phyloP scores from a whole-genome alignment of 805 yeast genomes.

The Lachancea dasiensis region DNA sequence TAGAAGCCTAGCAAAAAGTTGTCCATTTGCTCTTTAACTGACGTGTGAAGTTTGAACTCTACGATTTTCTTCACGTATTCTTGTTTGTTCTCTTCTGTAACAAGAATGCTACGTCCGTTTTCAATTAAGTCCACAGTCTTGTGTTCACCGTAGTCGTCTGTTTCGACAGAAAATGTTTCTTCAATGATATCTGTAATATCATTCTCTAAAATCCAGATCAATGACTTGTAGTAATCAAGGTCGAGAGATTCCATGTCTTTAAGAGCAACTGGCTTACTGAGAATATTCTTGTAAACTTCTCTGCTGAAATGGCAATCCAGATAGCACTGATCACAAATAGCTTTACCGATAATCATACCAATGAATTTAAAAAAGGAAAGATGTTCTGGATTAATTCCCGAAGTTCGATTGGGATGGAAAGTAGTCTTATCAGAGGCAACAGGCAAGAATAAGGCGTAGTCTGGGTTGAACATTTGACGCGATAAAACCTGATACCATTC shows the following conservation, averaged over 20 bases:
- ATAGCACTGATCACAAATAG: constrained; percentile 78
- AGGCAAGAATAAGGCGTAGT: constrained; percentile 85
- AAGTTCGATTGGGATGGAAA: constrained; percentile 90
- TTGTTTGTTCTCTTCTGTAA: constrained; percentile 83
- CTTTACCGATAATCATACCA: constrained; percentile 92
- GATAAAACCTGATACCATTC: constrained; percentile 96
- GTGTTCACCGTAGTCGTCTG: constrained; percentile 90
- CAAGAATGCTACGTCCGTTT: constrained; percentile 75
- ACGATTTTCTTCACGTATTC: constrained; percentile 84
- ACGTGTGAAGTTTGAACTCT: constrained; percentile 75
- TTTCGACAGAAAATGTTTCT: constrained; percentile 89
- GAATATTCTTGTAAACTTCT: constrained; percentile 83
- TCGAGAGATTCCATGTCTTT: constrained; percentile 94
- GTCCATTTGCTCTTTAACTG: constrained; percentile 83
- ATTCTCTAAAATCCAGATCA: constrained; percentile 94
- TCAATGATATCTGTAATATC: constrained; percentile 93
- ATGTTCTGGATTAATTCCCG: constrained; percentile 91
- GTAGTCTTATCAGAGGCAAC: constrained; percentile 90
- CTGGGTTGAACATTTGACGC: constrained; percentile 93
- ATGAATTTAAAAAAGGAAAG: constrained; percentile 87
- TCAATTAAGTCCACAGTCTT: constrained; percentile 77
- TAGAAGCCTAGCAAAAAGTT: constrained; percentile 83
- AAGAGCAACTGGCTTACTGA: constrained; percentile 73
- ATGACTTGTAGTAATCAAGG: constrained; percentile 83
- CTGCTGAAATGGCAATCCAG: constrained; percentile 93